phyloP scores from a whole-genome alignment of 2,329 filamentous ascomycete genomes.

The Trichoderma brevicompactum region DNA sequence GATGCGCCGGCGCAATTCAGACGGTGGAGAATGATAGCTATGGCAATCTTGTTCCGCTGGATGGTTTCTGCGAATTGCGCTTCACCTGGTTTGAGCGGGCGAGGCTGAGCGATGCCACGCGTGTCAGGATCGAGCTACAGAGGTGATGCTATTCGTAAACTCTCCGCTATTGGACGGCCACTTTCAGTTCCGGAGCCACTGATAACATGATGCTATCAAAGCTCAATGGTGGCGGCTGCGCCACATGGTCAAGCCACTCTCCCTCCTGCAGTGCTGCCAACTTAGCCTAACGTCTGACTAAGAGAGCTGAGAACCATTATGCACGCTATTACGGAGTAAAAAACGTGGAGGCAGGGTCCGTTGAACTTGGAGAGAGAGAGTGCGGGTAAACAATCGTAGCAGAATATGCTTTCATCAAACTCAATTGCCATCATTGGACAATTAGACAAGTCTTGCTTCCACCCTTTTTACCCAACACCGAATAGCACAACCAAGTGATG shows the following conservation, averaged over 20 bases:
- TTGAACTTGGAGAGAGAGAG: no score
- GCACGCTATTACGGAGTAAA: neutral
- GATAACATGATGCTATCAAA: constrained; percentile 23
- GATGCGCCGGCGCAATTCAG: constrained; percentile 11
- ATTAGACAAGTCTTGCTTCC: no score
- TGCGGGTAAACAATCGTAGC: no score
- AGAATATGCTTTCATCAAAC: no score
- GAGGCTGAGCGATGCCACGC: constrained; percentile 25
- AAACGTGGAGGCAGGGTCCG: no score
- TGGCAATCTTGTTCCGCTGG: neutral
- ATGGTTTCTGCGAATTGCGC: neutral
- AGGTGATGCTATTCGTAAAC: constrained; percentile 25
- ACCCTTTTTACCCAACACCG: no score
- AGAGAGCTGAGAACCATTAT: neutral
- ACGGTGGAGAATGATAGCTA: neutral
- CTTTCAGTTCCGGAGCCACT: neutral
- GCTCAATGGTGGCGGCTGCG: neutral
- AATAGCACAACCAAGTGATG: no score
- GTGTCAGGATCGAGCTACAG: neutral
- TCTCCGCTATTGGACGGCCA: constrained; percentile 12
- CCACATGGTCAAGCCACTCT: constrained; percentile 10
- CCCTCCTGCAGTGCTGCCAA: no score
- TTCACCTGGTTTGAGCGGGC: neutral
- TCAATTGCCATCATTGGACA: no score
- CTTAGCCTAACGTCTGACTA: constrained; percentile 1